Evolutionary conservation across 495 filamentous ascomycete genomes (phyloP).

Genomic region (Peziza echinospora): DNA sequence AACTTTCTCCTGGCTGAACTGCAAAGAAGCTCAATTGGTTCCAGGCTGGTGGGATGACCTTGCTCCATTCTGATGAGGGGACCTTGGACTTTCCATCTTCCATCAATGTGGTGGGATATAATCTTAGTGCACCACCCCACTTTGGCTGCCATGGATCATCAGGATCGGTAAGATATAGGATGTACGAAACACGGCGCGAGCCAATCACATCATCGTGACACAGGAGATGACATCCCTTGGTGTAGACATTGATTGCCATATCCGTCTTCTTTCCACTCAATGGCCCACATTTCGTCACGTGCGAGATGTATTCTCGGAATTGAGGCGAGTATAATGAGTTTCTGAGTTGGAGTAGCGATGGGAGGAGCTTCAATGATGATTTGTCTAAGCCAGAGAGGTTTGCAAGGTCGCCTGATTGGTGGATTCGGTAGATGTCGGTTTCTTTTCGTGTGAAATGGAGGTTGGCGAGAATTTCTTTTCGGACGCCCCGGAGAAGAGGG

Average conservation of each 20-base stretch:
- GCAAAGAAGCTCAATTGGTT: constrained; percentile 97
- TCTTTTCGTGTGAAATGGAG: constrained; percentile 95
- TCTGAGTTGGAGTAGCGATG: constrained; percentile 64
- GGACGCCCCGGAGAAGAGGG: constrained; percentile 61
- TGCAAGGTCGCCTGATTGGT: constrained; percentile 91
- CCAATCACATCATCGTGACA: constrained; percentile 99
- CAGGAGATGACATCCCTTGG: constrained; percentile 80
- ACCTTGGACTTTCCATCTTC: constrained; percentile 50
- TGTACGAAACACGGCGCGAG: constrained; percentile 79
- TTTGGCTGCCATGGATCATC: constrained; percentile 74
- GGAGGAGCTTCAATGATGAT: constrained; percentile 56
- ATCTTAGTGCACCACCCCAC: constrained; percentile 81
- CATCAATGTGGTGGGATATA: constrained; percentile 59
- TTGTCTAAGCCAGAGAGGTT: constrained; percentile 87
- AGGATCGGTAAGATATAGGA: constrained; percentile 86
- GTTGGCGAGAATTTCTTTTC: constrained; percentile 66
- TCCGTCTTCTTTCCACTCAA: constrained; percentile 90
- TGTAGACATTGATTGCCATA: constrained; percentile 99
- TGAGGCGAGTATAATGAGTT: constrained; percentile 49
- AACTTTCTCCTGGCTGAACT: constrained; percentile 89
- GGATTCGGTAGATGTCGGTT: constrained; percentile 98
- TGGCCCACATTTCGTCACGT: constrained; percentile 61
- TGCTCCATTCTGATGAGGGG: constrained; percentile 48
- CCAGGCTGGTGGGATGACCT: constrained; percentile 79
- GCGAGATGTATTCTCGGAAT: constrained; percentile 73